Conservation (phyloP, 768 basidiomycete species). For the Termitomyces sp. region DNA sequence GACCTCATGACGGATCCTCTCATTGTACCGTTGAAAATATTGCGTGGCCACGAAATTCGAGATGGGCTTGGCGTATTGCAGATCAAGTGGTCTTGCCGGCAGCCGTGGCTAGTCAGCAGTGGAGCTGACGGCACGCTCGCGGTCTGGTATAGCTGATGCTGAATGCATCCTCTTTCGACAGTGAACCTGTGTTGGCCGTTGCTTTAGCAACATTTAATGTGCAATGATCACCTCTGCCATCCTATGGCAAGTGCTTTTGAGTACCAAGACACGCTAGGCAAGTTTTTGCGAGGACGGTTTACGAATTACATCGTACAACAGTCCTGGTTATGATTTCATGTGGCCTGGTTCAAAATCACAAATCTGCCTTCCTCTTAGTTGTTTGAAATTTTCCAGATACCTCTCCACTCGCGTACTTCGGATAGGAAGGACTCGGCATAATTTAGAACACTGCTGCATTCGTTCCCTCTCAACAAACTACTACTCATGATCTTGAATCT, state of each 20-base stretch:
- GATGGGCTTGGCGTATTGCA: conserved; percentile 92
- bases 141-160: conserved; percentile 77
- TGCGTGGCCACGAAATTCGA: conserved; percentile 83
- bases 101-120: conserved; percentile 91
- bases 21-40: conserved; percentile 95
- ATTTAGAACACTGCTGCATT: conserved; percentile 17
- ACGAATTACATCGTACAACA: background rate
- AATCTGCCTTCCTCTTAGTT: conserved; percentile 3
- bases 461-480: conserved; percentile 6
- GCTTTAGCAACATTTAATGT: background rate
- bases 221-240: no score
- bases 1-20: conserved; percentile 97
- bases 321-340: background rate
- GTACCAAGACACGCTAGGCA: background rate
- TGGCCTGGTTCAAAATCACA: conserved; percentile 4
- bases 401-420: conserved; percentile 8
- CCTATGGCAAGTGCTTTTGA: background rate
- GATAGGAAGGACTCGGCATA: conserved; percentile 4
- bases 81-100: conserved; percentile 81
- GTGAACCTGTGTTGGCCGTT: background rate
- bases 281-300: background rate
- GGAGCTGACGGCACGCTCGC: conserved; percentile 89
- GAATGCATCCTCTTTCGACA: conserved; percentile 8
- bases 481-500: background rate
- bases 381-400: background rate